Percentiles rank a stretch among this genome's conserved stretches.
These are phyloP conservation scores for Lepiota venenata DNA, from an alignment of 768 basidiomycete genomes.

Conservation along the genomic window DNA sequence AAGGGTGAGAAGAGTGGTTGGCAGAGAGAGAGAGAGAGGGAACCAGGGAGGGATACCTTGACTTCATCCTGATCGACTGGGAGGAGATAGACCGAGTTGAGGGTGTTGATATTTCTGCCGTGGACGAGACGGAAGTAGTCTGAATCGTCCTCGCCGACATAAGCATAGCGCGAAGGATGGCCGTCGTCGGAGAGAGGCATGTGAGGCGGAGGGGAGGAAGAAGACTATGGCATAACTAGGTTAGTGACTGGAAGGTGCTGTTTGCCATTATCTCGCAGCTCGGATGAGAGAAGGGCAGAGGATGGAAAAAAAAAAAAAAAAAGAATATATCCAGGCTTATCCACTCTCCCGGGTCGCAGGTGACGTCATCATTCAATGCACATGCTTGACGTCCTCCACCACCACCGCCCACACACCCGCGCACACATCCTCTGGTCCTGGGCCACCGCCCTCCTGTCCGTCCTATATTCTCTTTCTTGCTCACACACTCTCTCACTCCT, in stretches of 20 bases:
- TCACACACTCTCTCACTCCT: neutral
- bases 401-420: neutral
- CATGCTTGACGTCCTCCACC: neutral
- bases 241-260: neutral
- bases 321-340: neutral
- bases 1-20: too few relatives aligned
- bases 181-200: neutral
- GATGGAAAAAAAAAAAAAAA: neutral
- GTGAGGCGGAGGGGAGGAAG: neutral
- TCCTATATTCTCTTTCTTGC: neutral
- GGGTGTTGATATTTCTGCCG: constrained; percentile 50
- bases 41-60: constrained; percentile 43
- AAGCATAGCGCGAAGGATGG: neutral
- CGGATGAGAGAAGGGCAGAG: too few relatives aligned
- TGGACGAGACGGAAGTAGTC: constrained; percentile 49
- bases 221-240: constrained; percentile 4
- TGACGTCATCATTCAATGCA: neutral
- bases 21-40: constrained; percentile 3
- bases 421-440: neutral
- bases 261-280: neutral
- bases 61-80: constrained; percentile 67
- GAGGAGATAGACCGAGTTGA: constrained; percentile 57
- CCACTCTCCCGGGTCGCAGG: neutral
- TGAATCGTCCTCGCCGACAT: constrained; percentile 37
- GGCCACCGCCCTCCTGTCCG: neutral